Evolutionary conservation across 1,284 basidiomycete genomes (phyloP), one percentile per base, ranked within the genome.

Genomic region (Sanghuangporus baumii): DNA sequence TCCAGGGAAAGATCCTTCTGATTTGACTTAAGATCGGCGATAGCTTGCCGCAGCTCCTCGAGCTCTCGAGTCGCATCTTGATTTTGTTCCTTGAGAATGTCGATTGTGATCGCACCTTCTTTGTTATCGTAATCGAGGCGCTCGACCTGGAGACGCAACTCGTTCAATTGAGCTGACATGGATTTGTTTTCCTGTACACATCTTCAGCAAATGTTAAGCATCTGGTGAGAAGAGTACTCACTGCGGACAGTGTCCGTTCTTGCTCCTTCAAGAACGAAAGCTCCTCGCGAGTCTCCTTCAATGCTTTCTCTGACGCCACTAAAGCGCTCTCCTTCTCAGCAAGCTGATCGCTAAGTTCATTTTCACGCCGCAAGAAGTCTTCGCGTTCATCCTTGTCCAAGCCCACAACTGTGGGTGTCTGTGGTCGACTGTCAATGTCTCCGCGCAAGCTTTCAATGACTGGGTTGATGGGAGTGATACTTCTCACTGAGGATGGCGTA

Each of bases 301-400:
- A 80, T 23, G 90, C 78, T 73, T 93, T 93, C 70, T 93, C 88
- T 48, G 89, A 88, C 37, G 87, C 79, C 50, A 74, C 78, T 57
- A 98, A 78, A 6, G 86, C 82, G 43, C 88, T 87, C 79, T 98
- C 96, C 79, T 84, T 94, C 79, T 98, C 96, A 1, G 92, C 93
- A 54, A 99, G 79, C 71, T 90, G 84, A 75, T 99, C 96, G 66
- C 88, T 94, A 64, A 99, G 82, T 75, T 99, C 96, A 72, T 99
- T 99, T 82, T 99, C 97, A 64, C 96, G 79, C 73, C 87, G 88
- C 75, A 99, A 77, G 83, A 98, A 99, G 66, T 99, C 96, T 67
- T 99, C 96, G 66, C 95, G 81, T 77, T 99, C 96, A 72, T 99
- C 97, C 80, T 96, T 95, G 68, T 97, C 95, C 69, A 98, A 74